Percentiles rank a stretch among this genome's conserved stretches.
These are phyloP conservation scores for Penicillium fuscoglaucum DNA, from an alignment of 2,329 filamentous ascomycete species.

Conservation along the genomic window DNA sequence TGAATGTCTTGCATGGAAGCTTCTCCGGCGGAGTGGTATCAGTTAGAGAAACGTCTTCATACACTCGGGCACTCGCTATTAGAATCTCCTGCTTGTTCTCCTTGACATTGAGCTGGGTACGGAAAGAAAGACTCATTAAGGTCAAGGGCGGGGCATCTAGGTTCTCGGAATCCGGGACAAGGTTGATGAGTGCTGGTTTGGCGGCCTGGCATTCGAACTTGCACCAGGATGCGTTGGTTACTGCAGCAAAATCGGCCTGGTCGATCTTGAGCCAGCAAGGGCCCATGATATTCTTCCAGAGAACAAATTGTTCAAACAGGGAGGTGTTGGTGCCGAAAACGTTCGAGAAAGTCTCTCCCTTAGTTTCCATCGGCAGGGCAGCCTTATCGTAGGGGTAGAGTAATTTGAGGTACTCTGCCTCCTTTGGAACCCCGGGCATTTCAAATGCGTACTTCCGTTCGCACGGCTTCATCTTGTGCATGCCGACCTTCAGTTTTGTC, in stretches of 20 bases:
- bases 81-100: conserved; percentile 97
- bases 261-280: conserved; percentile 95
- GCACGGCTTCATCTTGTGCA: conserved; percentile 92
- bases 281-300: conserved; percentile 99
- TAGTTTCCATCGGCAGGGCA: conserved; percentile 66
- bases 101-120: conserved; percentile 83
- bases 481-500: conserved; percentile 78
- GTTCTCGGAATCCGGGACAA: conserved; percentile 74
- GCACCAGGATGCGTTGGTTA: conserved; percentile 95
- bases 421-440: conserved; percentile 78
- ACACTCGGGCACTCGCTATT: conserved; percentile 85
- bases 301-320: conserved; percentile 95
- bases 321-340: conserved; percentile 92
- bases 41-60: conserved; percentile 82
- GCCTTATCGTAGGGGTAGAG: conserved; percentile 90
- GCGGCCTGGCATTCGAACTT: conserved; percentile 85
- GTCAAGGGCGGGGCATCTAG: conserved; percentile 83
- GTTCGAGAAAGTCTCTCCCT: conserved; percentile 87
- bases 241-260: conserved; percentile 74
- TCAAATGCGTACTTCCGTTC: conserved; percentile 95
- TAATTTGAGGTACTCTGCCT: conserved; percentile 91
- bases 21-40: conserved; percentile 89
- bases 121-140: conserved; percentile 89
- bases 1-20: conserved; percentile 86
- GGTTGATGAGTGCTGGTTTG: conserved; percentile 73